A percentile compares a stretch with the other conserved stretches of the same genome.
phyloP scores from a whole-genome alignment of 169 alveolate species.

The Cryptosporidium tyzzeri region DNA sequence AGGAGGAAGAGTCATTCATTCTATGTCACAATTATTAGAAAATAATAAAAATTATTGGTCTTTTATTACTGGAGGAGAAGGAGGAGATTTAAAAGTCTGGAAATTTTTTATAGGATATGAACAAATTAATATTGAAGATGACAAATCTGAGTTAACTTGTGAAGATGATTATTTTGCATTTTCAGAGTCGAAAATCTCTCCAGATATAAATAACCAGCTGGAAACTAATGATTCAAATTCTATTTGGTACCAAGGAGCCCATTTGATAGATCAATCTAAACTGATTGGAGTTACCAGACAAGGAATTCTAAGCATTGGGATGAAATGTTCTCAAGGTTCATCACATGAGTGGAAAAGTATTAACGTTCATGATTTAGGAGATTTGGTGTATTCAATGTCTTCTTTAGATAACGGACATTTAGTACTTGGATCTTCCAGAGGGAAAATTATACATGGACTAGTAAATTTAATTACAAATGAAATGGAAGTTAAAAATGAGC shows the following conservation, averaged over 20 bases:
- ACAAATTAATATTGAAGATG: neutral
- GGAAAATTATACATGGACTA: constrained; percentile 12
- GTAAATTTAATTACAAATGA: neutral
- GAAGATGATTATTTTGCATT: neutral
- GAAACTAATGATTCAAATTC: neutral
- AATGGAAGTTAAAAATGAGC: neutral
- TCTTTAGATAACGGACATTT: neutral
- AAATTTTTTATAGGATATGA: neutral
- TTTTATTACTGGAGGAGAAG: constrained; percentile 62
- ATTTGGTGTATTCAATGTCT: constrained; percentile 29
- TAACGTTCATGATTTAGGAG: neutral
- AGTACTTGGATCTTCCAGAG: constrained; percentile 55
- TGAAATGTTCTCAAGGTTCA: neutral
- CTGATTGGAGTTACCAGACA: constrained; percentile 47
- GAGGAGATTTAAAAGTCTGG: constrained; percentile 70
- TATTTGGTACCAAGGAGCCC: constrained; percentile 52
- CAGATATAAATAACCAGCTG: neutral
- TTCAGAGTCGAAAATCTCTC: neutral
- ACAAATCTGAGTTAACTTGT: neutral
- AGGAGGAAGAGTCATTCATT: constrained; percentile 47
- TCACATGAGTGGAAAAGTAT: neutral
- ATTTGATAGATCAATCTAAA: constrained; percentile 13
- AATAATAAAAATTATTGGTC: neutral
- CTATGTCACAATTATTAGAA: neutral
- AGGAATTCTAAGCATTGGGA: constrained; percentile 23